Evolutionary conservation across 768 basidiomycete species (phyloP).

Genomic region (Macrolepiota fuliginosa): DNA sequence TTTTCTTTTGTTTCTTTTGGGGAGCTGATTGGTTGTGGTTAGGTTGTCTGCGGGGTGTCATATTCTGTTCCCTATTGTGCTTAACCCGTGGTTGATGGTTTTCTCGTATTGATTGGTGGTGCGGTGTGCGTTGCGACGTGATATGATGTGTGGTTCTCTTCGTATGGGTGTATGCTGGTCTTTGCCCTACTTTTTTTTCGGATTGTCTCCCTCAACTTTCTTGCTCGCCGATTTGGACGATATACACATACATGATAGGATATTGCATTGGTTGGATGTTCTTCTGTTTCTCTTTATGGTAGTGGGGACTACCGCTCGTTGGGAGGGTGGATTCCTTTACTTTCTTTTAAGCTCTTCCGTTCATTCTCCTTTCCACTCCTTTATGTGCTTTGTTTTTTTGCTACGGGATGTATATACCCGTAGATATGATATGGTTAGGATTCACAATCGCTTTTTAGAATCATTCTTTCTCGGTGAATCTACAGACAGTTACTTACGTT

Average conservation of each 20-base stretch:
- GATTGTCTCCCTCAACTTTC: too few species aligned
- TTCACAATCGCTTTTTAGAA: too few species aligned
- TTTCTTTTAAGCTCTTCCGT: neutral
- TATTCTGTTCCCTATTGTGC: conserved; percentile 62
- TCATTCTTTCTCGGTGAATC: too few species aligned
- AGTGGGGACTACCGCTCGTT: neutral
- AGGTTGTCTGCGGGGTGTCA: conserved; percentile 66
- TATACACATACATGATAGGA: too few species aligned
- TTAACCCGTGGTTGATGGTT: conserved; percentile 57
- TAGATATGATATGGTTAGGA: too few species aligned
- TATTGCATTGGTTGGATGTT: neutral
- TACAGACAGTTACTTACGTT: too few species aligned
- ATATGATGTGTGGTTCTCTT: too few species aligned
- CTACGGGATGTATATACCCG: too few species aligned
- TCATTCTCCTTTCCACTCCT: neutral
- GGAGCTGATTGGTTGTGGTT: conserved; percentile 29
- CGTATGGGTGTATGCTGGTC: neutral
- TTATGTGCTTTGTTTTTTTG: neutral
- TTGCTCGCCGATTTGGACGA: too few species aligned
- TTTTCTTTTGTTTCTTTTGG: conserved; percentile 9
- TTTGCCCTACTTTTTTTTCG: too few species aligned
- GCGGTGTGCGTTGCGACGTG: neutral
- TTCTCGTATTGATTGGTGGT: conserved; percentile 51
- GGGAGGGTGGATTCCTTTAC: neutral
- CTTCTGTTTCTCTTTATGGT: neutral